Base-by-base conservation (phyloP, 1,284 basidiomycete genomes). In the Veloboletus limbatus region DNA sequence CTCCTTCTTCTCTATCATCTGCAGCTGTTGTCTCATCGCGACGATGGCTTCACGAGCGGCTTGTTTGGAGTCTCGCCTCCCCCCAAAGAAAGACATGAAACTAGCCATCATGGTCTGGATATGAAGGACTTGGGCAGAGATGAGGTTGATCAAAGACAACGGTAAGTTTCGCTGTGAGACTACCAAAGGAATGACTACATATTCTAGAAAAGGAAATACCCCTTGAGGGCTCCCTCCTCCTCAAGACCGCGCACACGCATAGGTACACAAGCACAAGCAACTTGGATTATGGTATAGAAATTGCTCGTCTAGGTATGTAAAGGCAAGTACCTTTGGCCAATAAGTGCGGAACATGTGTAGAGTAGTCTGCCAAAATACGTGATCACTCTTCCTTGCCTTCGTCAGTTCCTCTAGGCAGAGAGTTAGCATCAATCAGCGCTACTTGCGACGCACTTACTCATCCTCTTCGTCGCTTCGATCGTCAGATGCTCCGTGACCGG, bases 1-100 rank as follows among this genome's bases (percentile, higher is more conserved):
- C 75, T 99, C 97, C 77, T 97, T 97, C 91, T 98, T 99, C 79
- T 98, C 94, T 57, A 99, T 85, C 84, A 97, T 89, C 69, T 95
- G 82, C 53, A 95, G 78, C 66, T 94, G 89, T 69, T 92, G 85
- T 59, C 93, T 80, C 57, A 96, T 76, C 26, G 73, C 77, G 50
- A 96, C 88, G 66, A 96, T 96, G 38, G 93, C 88, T 65, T 93
- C 88, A 58, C 91, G 78, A 27, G 91, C 84, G 27, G 81, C 75
- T 67, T 85, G 81, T 66, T 88, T 89, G 26, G 87, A 75, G 66
- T 94, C 88, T 64, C 82, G 82, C 57, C 81, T 77, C 36, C 82
- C 83, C 20, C 81, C 82, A 64, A 91, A 90, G 73, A 86, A 93
- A 63, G 82, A 86, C 83, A 94, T 88, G 68, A 93, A 82, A 43